Evolutionary conservation across 345 rosid species (phyloP).

Genomic region (Fremontodendron californicum): DNA sequence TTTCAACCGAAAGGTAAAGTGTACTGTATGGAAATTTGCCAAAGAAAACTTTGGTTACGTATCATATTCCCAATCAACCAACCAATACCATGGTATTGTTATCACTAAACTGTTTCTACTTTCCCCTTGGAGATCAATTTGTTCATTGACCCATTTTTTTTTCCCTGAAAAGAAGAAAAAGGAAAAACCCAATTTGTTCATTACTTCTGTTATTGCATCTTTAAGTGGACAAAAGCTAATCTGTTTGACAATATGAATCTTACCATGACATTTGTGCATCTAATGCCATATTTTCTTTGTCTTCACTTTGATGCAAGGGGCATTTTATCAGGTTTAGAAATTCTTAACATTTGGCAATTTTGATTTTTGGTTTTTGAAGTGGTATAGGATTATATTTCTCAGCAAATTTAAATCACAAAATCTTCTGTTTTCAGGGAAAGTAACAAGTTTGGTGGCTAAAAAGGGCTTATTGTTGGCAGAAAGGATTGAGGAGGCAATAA

Average conservation of each 20-base stretch:
- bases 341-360: not conserved
- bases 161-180: not conserved
- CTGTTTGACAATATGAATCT: not conserved
- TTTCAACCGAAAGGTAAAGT: not conserved
- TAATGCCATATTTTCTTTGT: not conserved
- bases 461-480: slow-evolving; percentile 54
- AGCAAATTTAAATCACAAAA: not conserved
- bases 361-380: not conserved
- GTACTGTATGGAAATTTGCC: not conserved
- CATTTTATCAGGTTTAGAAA: not conserved
- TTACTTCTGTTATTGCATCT: not conserved
- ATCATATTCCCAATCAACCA: not conserved
- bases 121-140: not conserved
- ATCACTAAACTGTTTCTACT: not conserved
- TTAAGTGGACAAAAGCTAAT: not conserved
- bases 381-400: slow-evolving; percentile 14
- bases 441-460: slow-evolving; percentile 72
- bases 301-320: not conserved
- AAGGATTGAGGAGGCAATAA: slow-evolving; percentile 73
- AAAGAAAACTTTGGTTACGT: not conserved
- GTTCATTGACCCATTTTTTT: not conserved
- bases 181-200: not conserved
- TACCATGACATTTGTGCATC: not conserved
- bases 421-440: slow-evolving; percentile 55
- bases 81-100: not conserved